Evolutionary conservation across 208 protist genomes (phyloP).

Genomic region (Spongospora subterranea): DNA sequence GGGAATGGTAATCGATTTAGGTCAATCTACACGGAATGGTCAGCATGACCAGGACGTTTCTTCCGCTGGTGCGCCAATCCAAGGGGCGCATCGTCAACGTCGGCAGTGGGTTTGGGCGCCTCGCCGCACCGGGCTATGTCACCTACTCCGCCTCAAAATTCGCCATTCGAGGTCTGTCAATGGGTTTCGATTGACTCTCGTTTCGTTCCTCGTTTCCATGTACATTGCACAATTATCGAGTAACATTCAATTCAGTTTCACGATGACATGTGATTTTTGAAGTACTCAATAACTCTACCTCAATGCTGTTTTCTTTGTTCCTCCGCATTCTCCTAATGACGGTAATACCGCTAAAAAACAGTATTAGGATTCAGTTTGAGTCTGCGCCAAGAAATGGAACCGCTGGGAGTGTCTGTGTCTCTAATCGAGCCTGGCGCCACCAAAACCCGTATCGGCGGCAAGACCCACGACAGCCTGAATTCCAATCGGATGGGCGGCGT

Average conservation of each 20-base stretch:
- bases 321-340: no score
- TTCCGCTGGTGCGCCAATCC: neutral
- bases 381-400: neutral
- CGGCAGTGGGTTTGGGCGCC: neutral
- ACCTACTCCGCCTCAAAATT: neutral
- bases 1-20: no score
- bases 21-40: neutral
- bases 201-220: neutral
- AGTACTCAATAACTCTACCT: no score
- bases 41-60: neutral
- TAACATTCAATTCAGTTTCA: neutral
- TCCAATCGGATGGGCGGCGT: neutral
- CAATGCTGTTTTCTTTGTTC: no score
- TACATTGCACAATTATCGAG: neutral
- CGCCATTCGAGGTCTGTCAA: neutral
- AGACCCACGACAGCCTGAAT: neutral
- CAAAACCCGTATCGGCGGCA: neutral
- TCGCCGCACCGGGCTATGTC: neutral
- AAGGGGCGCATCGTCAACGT: neutral
- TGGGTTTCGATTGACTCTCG: neutral
- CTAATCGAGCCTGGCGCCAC: neutral
- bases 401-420: neutral
- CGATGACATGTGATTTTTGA: neutral
- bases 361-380: neutral
- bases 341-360: no score